Conservation (phyloP, 2,329 filamentous ascomycete genomes). For the Fusarium kyushuense region DNA sequence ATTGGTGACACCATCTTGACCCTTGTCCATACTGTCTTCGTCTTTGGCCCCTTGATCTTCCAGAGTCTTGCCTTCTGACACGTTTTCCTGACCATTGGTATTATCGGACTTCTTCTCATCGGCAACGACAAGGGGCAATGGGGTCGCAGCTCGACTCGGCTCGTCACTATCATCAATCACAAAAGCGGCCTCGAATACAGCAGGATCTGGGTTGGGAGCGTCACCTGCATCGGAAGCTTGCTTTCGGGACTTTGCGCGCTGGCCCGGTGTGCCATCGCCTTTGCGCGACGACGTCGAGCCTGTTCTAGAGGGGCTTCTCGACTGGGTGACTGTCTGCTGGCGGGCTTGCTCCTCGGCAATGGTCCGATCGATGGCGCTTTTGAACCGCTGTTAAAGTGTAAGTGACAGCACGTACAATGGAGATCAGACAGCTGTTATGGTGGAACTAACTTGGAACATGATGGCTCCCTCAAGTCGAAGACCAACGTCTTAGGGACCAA, state of each 20-base stretch:
- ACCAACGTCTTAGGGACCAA: slow-evolving; percentile 37
- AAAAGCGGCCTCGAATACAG: slow-evolving; percentile 88
- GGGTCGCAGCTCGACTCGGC: slow-evolving; percentile 71
- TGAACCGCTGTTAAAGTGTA: slow-evolving; percentile 72
- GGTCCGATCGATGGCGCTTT: slow-evolving; percentile 85
- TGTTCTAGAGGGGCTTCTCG: slow-evolving; percentile 57
- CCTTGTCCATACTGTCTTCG: slow-evolving; percentile 39
- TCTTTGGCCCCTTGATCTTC: slow-evolving; percentile 22
- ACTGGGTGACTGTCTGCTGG: slow-evolving; percentile 67
- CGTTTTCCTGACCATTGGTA: slow-evolving; percentile 23
- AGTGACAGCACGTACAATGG: not conserved
- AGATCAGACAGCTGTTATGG: not conserved
- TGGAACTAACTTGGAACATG: slow-evolving; percentile 52
- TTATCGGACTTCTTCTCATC: slow-evolving; percentile 52
- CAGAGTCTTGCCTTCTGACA: slow-evolving; percentile 35
- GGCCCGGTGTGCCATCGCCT: slow-evolving; percentile 53
- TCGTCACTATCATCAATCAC: slow-evolving; percentile 86
- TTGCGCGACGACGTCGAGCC: slow-evolving; percentile 55
- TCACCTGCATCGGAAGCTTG: slow-evolving; percentile 54
- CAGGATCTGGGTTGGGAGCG: slow-evolving; percentile 76
- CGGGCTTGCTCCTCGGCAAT: slow-evolving; percentile 94
- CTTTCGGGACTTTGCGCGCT: slow-evolving; percentile 57
- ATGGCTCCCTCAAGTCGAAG: slow-evolving; percentile 38
- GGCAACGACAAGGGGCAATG: slow-evolving; percentile 56
- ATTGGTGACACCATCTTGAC: slow-evolving; percentile 33